Conservation (phyloP, 495 filamentous ascomycete species). For the Talaromyces wortmannii region DNA sequence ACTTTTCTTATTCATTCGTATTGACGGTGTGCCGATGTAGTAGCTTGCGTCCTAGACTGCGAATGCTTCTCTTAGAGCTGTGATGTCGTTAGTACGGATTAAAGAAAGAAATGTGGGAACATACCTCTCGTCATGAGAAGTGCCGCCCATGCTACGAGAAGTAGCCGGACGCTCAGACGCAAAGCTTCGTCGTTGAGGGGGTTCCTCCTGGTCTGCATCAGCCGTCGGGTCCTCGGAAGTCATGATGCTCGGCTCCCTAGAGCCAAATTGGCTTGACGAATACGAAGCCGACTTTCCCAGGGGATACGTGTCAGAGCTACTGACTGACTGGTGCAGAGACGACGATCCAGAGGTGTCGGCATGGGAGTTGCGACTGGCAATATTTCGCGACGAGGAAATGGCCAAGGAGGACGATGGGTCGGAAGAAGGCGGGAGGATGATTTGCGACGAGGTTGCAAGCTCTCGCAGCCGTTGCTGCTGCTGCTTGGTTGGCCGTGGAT, state of each 20-base stretch:
- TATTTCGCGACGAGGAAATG: conserved; percentile 25
- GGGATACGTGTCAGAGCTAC: conserved; percentile 27
- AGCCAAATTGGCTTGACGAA: conserved; percentile 24
- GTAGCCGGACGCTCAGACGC: conserved; percentile 22
- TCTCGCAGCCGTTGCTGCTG: conserved; percentile 77
- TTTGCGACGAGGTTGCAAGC: conserved; percentile 50
- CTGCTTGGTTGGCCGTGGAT: conserved; percentile 71
- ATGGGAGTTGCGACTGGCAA: conserved; percentile 21
- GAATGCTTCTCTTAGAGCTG: conserved; percentile 31
- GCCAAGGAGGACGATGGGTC: conserved; percentile 40
- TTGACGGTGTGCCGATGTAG: conserved; percentile 3
- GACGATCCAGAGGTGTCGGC: conserved; percentile 30
- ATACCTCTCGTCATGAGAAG: conserved; percentile 34
- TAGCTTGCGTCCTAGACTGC: conserved; percentile 35
- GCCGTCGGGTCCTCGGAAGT: conserved; percentile 26
- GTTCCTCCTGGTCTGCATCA: conserved; percentile 31
- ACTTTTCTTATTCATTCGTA: background rate
- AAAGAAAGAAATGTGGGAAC: background rate
- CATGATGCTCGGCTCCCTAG: conserved; percentile 12
- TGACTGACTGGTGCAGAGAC: conserved; percentile 27
- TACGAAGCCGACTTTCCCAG: conserved; percentile 31
- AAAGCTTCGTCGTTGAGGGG: conserved; percentile 24
- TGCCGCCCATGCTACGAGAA: conserved; percentile 14
- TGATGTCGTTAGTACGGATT: conserved; percentile 2
- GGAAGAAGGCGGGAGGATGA: conserved; percentile 33